Evolutionary conservation across 257 asterid genomes (phyloP).

Genomic region (Scutellaria minor): DNA sequence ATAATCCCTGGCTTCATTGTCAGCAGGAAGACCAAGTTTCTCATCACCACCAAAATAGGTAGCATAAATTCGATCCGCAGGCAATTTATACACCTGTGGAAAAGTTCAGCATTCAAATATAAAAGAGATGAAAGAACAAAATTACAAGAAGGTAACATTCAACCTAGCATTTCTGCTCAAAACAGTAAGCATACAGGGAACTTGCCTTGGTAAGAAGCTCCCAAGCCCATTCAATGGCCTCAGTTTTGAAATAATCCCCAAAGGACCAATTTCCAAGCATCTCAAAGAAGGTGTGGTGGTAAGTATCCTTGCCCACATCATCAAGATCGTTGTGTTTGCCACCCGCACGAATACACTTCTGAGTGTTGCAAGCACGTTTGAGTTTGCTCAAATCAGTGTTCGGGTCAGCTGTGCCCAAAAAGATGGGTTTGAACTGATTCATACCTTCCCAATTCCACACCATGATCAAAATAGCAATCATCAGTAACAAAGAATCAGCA

Average conservation of each 20-base stretch:
- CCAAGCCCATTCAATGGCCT: conserved; percentile 95
- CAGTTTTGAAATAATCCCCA: conserved; percentile 88
- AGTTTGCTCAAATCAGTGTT: conserved; percentile 85
- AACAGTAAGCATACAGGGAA: conserved; percentile 3
- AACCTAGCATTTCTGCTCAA: conserved; percentile 4
- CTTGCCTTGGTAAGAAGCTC: conserved; percentile 90
- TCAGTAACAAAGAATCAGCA: conserved; percentile 18
- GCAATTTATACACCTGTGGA: conserved; percentile 68
- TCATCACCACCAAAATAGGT: conserved; percentile 97
- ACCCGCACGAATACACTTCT: conserved; percentile 98
- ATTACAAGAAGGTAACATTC: background rate
- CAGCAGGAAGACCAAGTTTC: conserved; percentile 89
- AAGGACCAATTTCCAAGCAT: conserved; percentile 99
- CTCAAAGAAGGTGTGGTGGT: conserved; percentile 98
- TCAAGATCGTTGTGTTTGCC: conserved; percentile 98
- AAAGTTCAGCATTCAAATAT: conserved; percentile 6
- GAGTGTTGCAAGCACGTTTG: conserved; percentile 93
- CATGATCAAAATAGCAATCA: background rate
- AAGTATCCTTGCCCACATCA: conserved; percentile 98
- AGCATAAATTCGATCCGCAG: conserved; percentile 78
- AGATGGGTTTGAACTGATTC: conserved; percentile 98
- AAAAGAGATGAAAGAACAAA: conserved; percentile 5
- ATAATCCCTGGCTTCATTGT: conserved; percentile 75
- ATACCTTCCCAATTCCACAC: conserved; percentile 61
- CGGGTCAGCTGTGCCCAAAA: conserved; percentile 89